Conservation (phyloP, 1,139 yeast genomes). For the Hyphopichia fennica region DNA sequence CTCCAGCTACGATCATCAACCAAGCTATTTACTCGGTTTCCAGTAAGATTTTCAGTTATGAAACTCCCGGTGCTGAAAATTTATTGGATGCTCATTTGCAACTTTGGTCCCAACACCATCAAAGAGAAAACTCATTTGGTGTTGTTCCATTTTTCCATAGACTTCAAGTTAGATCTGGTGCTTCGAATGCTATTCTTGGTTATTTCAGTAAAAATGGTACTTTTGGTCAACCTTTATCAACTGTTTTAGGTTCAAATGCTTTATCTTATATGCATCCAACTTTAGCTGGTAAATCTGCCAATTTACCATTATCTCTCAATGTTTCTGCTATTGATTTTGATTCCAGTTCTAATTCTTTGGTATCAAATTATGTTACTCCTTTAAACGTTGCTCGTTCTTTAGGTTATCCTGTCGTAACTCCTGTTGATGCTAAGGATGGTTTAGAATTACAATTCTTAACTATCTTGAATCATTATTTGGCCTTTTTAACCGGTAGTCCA, state of each 20-base stretch:
- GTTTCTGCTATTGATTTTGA: slow-evolving; percentile 76
- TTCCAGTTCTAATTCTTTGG: slow-evolving; percentile 47
- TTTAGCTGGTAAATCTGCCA: slow-evolving; percentile 35
- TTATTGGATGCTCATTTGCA: slow-evolving; percentile 60
- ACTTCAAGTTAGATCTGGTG: slow-evolving; percentile 82
- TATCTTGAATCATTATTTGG: slow-evolving; percentile 63
- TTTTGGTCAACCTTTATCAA: slow-evolving; percentile 43
- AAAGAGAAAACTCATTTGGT: slow-evolving; percentile 54
- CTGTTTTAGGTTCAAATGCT: slow-evolving; percentile 68
- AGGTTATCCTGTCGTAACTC: slow-evolving; percentile 71
- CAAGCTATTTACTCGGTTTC: slow-evolving; percentile 66
- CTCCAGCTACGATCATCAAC: slow-evolving; percentile 65
- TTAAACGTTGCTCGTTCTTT: slow-evolving; percentile 63
- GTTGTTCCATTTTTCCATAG: slow-evolving; percentile 56
- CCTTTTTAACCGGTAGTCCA: slow-evolving; percentile 54
- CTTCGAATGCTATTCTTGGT: slow-evolving; percentile 78
- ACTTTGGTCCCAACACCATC: slow-evolving; percentile 57
- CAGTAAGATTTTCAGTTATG: slow-evolving; percentile 68
- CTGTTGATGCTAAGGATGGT: slow-evolving; percentile 50
- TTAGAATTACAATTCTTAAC: slow-evolving; percentile 69
- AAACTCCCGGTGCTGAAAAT: slow-evolving; percentile 60
- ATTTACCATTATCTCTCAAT: slow-evolving; percentile 67
- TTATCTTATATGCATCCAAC: slow-evolving; percentile 65
- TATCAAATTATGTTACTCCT: slow-evolving; percentile 67
- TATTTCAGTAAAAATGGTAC: slow-evolving; percentile 50